A percentile compares a stretch with the other conserved stretches of the same genome.
phyloP scores from a whole-genome alignment of 1,284 basidiomycete genomes.

The Trichosporon faecale region DNA sequence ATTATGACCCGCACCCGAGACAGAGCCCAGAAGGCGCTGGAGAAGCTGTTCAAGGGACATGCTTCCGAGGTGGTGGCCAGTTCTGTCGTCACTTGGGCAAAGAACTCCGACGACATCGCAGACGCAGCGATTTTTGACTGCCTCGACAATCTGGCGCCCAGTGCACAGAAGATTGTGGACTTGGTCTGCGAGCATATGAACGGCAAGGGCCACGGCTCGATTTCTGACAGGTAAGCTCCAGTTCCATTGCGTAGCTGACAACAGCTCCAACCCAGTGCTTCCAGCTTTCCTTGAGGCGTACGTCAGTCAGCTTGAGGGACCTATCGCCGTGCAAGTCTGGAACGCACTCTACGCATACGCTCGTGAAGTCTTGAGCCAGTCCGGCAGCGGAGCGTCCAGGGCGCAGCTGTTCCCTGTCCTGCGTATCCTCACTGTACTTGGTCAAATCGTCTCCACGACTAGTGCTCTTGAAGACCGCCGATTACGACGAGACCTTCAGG shows the following conservation, averaged over 20 bases:
- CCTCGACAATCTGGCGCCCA: conserved; percentile 76
- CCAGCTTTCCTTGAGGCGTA: conserved; percentile 78
- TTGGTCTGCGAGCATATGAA: conserved; percentile 72
- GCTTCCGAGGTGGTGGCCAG: conserved; percentile 73
- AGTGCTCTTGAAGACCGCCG: conserved; percentile 84
- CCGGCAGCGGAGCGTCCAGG: conserved; percentile 61
- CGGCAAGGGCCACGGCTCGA: conserved; percentile 57
- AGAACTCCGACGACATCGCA: conserved; percentile 32
- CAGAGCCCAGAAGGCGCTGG: conserved; percentile 72
- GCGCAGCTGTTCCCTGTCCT: conserved; percentile 67
- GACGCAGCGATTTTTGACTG: conserved; percentile 68
- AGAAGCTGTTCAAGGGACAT: conserved; percentile 78
- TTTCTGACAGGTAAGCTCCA: conserved; percentile 58
- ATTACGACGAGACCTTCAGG: conserved; percentile 86
- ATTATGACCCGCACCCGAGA: conserved; percentile 49
- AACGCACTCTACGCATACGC: conserved; percentile 69
- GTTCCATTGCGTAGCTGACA: conserved; percentile 57
- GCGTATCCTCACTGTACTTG: conserved; percentile 74
- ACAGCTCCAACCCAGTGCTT: conserved; percentile 48
- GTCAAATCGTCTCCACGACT: conserved; percentile 76
- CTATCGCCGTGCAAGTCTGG: conserved; percentile 90
- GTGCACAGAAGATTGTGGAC: conserved; percentile 81
- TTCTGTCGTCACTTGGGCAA: conserved; percentile 41
- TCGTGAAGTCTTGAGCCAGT: conserved; percentile 67
- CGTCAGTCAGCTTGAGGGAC: conserved; percentile 76